A percentile compares a stretch with the other conserved stretches of the same genome.
Conservation (phyloP, 352 stramenopile genomes). For the Elongisporangium senticosum region DNA sequence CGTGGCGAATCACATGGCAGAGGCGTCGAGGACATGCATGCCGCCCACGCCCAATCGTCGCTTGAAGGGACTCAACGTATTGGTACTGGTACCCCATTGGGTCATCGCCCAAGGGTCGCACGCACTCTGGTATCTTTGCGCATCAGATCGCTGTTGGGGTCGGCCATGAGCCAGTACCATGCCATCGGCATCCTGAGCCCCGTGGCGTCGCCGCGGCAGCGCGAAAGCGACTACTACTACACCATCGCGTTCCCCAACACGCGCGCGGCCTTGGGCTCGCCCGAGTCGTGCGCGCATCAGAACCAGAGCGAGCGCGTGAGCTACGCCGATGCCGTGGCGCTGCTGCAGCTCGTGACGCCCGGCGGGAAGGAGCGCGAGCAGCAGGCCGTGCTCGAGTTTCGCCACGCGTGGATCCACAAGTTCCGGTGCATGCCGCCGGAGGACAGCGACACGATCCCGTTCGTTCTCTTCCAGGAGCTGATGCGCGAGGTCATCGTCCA, state of each 20-base stretch:
- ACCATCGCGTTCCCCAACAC: slow-evolving; percentile 64
- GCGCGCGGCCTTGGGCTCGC: slow-evolving; percentile 6
- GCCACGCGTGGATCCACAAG: slow-evolving; percentile 48
- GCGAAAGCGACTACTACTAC: slow-evolving; percentile 59
- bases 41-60: slow-evolving; percentile 6
- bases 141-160: not conserved
- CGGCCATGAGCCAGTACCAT: slow-evolving; percentile 28
- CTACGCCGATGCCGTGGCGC: slow-evolving; percentile 37
- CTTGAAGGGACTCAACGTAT: not conserved
- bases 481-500: slow-evolving; percentile 62
- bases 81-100: not conserved
- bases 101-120: not conserved
- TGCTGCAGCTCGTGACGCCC: slow-evolving; percentile 46
- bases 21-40: slow-evolving; percentile 42
- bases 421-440: slow-evolving; percentile 51
- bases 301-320: slow-evolving; percentile 25
- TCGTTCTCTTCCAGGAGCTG: slow-evolving; percentile 54
- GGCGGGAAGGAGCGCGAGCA: slow-evolving; percentile 36
- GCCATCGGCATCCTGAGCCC: slow-evolving; percentile 42
- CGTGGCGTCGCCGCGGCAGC: slow-evolving; percentile 32
- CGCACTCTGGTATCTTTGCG: not conserved
- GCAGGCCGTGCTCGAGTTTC: slow-evolving; percentile 42
- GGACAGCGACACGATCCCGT: slow-evolving; percentile 40
- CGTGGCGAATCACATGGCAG: slow-evolving; percentile 27
- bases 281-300: not conserved